phyloP scores from a whole-genome alignment of 371 early-diverging fungal genomes.

The Mortierella sp. region DNA sequence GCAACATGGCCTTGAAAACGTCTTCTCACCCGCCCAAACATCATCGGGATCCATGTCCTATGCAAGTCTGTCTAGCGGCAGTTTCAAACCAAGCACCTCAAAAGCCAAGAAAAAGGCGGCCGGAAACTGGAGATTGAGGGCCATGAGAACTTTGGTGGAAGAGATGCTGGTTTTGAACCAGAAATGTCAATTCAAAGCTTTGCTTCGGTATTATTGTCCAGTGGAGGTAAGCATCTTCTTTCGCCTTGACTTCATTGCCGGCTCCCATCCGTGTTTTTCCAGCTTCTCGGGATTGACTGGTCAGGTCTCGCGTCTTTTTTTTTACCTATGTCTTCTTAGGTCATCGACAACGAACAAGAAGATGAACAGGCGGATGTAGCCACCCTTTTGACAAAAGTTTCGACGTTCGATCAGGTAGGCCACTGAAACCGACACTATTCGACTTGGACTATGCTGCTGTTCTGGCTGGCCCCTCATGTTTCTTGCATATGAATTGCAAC shows the following conservation, averaged over 20 bases:
- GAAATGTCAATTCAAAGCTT: slow-evolving; percentile 18
- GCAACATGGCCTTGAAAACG: slow-evolving; percentile 33
- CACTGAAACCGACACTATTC: too few relatives aligned
- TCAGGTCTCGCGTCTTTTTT: not conserved
- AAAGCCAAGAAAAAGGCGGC: slow-evolving; percentile 1
- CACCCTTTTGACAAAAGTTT: not conserved
- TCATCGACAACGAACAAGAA: not conserved
- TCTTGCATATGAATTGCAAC: too few relatives aligned
- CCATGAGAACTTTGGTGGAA: slow-evolving; percentile 25
- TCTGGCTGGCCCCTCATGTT: not conserved
- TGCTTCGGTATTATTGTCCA: slow-evolving; percentile 43
- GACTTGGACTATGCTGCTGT: not conserved
- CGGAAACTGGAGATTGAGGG: slow-evolving; percentile 36
- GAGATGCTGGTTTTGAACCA: slow-evolving; percentile 30
- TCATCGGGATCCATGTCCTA: not conserved
- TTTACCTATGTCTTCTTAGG: not conserved
- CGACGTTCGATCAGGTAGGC: not conserved
- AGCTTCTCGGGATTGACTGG: not conserved
- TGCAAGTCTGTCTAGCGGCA: not conserved
- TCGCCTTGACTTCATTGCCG: too few relatives aligned
- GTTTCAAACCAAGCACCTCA: not conserved
- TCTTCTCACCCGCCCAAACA: slow-evolving; percentile 1
- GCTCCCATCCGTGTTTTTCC: not conserved
- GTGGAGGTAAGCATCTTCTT: slow-evolving; percentile 24
- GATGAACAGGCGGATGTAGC: not conserved